These are phyloP conservation scores for Didymella segeticola DNA, from an alignment of 2,329 filamentous ascomycete species.

Conservation along the genomic window DNA sequence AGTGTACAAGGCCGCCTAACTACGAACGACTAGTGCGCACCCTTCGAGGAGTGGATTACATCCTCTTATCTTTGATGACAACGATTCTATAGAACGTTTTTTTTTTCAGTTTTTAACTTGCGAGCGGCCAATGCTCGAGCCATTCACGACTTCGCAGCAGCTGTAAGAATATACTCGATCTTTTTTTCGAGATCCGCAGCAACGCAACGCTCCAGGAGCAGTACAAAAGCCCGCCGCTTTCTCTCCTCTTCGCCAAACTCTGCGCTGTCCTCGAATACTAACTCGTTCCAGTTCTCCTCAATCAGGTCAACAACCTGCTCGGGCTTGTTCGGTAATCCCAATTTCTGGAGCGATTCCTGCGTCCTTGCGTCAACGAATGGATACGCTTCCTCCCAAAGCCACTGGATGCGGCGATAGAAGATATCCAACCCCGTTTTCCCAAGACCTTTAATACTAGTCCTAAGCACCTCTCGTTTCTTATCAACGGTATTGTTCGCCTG, in stretches of 20 bases:
- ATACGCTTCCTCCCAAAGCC: conserved; percentile 46
- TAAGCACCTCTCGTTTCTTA: conserved; percentile 39
- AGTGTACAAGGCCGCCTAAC: no score
- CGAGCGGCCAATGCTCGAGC: no score
- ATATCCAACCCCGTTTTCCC: conserved; percentile 52
- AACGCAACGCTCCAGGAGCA: conserved; percentile 49
- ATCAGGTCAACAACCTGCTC: conserved; percentile 44
- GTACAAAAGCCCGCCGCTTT: conserved; percentile 50
- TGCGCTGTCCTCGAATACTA: conserved; percentile 43
- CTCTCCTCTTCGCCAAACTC: conserved; percentile 22
- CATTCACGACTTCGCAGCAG: conserved; percentile 21
- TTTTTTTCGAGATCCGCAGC: conserved; percentile 51
- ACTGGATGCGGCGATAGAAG: conserved; percentile 52
- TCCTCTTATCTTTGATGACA: no score
- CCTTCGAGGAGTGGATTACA: no score
- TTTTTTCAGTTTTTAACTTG: no score
- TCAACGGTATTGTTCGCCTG: conserved; percentile 34
- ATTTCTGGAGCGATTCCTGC: conserved; percentile 39
- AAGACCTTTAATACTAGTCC: conserved; percentile 50
- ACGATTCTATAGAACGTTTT: no score
- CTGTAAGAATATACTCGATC: conserved; percentile 32
- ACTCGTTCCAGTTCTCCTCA: conserved; percentile 46
- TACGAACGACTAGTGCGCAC: no score
- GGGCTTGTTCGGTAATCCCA: conserved; percentile 30
- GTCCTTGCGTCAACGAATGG: conserved; percentile 51